phyloP scores from a whole-genome alignment of 179 eudicot species.

The Actinidia chinensis region DNA sequence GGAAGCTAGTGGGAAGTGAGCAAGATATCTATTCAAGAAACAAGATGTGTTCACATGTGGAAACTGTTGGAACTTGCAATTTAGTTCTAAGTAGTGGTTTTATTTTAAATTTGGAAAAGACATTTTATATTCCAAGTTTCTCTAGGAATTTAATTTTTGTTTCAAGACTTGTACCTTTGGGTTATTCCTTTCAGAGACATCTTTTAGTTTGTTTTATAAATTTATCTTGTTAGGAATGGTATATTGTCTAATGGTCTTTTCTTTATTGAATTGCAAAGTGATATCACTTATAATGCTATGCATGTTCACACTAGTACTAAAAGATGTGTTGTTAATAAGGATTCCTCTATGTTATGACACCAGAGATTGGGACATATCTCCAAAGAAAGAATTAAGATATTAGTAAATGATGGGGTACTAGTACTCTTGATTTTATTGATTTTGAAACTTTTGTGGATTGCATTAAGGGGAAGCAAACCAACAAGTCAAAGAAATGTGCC shows the following conservation, averaged over 20 bases:
- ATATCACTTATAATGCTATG: background rate
- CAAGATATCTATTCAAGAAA: constrained; percentile 1
- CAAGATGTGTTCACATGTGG: background rate
- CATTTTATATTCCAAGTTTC: background rate
- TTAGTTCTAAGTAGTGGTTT: background rate
- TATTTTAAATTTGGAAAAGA: constrained; percentile 6
- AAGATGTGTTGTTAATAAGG: background rate
- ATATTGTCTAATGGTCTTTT: background rate
- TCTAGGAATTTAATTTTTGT: constrained; percentile 2
- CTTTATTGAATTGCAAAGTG: too few species aligned
- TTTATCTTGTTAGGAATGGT: background rate
- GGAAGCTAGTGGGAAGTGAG: background rate
- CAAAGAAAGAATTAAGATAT: background rate
- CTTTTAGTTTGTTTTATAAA: background rate
- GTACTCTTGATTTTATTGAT: background rate
- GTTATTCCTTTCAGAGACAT: background rate
- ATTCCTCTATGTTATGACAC: background rate
- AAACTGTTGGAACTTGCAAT: background rate
- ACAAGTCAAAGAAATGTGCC: background rate
- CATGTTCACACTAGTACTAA: background rate
- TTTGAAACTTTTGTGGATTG: constrained; percentile 1
- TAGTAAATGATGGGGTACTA: background rate
- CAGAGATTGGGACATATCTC: constrained; percentile 9
- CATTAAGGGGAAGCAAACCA: constrained; percentile 4
- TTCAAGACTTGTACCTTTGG: background rate